Evolutionary conservation across 108 stramenopile species (phyloP), one percentile per base, ranked within the genome.

Genomic region (Pseudonitzschia pungens): DNA sequence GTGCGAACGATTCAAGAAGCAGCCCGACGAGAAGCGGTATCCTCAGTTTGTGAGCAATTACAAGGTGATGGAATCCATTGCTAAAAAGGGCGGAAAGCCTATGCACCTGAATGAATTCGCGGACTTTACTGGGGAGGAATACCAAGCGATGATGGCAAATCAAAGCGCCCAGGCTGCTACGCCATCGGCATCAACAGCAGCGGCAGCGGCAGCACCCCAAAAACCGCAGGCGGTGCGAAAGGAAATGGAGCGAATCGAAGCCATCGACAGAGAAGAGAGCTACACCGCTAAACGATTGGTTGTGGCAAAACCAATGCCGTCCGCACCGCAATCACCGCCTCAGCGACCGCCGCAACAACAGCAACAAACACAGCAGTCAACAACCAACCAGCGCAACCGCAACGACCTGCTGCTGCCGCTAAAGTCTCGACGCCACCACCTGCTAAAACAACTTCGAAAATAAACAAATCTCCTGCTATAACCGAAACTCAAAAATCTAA

Each of bases 71-170:
- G 87, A 90, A 77, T 79, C 82, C 41, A 88, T 85, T 57, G 86
- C 89, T 0, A 77, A 82, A 36, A 80, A 90, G 58, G 82, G 85
- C 57, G 86, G 84, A n/a, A 83, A 84, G 65, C 81, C 84, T 59
- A 76, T 92, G 70, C 78, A 80, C 33, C 68, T 92, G 55, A 92
- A 92, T 67, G 86, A 90, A 65, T 89, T 75, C 60, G 91, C 86
- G 20, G 91, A 92, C 70, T 86, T 84, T 73, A 87, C 89, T 8
- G 86, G 82, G 65, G 86, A 79, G 29, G 91, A 92, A 76, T 92
- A 84, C 74, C 44, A 84, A 68, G 67, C 60, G 42, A 48, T 73
- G 62, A 60, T 60, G 57, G 27, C 21, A 10, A 15, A 58, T 27
- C 21, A 58, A 14, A 31, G 28, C 21, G 24, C 58, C 18, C 52